Base-by-base conservation (phyloP, 1,139 yeast species). In the Yamadazyma triangularis region DNA sequence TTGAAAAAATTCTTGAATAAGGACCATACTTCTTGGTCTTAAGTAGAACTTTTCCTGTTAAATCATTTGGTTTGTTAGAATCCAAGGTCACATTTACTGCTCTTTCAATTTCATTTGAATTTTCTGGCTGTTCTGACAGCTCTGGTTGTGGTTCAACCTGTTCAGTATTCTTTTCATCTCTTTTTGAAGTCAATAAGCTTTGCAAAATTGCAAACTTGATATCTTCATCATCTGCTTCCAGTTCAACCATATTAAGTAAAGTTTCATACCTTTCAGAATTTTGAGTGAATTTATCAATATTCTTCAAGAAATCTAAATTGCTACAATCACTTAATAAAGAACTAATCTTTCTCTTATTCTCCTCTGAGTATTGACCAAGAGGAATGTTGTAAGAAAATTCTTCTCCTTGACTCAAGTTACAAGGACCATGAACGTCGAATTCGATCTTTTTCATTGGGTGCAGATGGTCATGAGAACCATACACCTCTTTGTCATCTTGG, bases 381-480 rank as follows among this genome's bases (percentile, higher is more conserved):
- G 64, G 59, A 28, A 60, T 50, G 38, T 60, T 64, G 36, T 50
- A 50, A 19, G 48, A 38, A 21, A 20, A 37, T n/a, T 30, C 19
- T 8, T 40, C 38, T n/a, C n/a, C n/a, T n/a, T n/a, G n/a, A n/a
- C n/a, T n/a, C n/a, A n/a, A n/a, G n/a, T n/a, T n/a, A n/a, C n/a
- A n/a, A n/a, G n/a, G n/a, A n/a, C n/a, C n/a, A n/a, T n/a, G n/a
- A n/a, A n/a, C n/a, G 6, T 64, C 62, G 19, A 39, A 36, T 11
- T 36, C 32, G 21, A 61, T 47, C 36, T 58, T 64, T 13, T 51
- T 53, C 50, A 60, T 50, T 13, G 69, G 60, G 34, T 64, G 71
- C 3, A 34, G 31, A 30, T 40, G 48, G 5, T 46, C 38, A 41
- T 64, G 70, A 4, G 28, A 22, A 6, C 28, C 35, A 6, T 40